Evolutionary conservation across 2,329 filamentous ascomycete species (phyloP), one percentile per base, ranked within the genome.

Genomic region (Bipolaris victoriae): DNA sequence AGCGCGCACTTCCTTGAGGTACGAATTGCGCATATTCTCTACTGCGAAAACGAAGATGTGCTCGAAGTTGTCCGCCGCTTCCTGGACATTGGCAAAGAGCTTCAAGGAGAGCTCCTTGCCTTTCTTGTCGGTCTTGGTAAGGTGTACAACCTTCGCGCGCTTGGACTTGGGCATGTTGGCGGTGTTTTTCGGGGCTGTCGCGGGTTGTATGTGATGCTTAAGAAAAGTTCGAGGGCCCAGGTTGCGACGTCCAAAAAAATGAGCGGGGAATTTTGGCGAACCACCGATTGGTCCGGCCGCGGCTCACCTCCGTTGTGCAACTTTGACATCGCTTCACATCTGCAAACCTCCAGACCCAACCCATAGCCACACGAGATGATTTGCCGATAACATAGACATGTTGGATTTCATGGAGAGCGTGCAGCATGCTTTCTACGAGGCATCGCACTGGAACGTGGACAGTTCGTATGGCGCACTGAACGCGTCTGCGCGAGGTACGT

Each of bases 391-490:
- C 61, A 63, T 45, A 69, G 82, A 74, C 68, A 97, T 97, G 93
- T 88, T 95, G 81, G 90, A 93, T 80, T 97, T 97, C 82, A 96
- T 97, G 91, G 92, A 96, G 80, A 94, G 96, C 82, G 89, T 97
- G 81, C 92, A 96, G 79, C 86, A 90, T 79, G 90, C 91, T 71
- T 97, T 97, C 80, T 91, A 92, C 77, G 84, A 90, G 75, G 89
- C 90, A 55, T 93, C 92, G 44, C 86, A 89, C 76, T 97, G 93
- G 93, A 90, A 93, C 74, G 84, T 87, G 71, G 92, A 97, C 81
- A 97, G 96, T 78, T 95, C 91, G 59, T 97, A 97, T 80, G 88
- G 91, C 66, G 87, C 89, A 64, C 82, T 97, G 71, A 97, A 92
- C 67, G 88, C 89, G 56, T 96, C 92, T 3, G 87, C 91, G 46